Conservation (phyloP, 139 green algal genomes). For the Chlorella sp. region DNA sequence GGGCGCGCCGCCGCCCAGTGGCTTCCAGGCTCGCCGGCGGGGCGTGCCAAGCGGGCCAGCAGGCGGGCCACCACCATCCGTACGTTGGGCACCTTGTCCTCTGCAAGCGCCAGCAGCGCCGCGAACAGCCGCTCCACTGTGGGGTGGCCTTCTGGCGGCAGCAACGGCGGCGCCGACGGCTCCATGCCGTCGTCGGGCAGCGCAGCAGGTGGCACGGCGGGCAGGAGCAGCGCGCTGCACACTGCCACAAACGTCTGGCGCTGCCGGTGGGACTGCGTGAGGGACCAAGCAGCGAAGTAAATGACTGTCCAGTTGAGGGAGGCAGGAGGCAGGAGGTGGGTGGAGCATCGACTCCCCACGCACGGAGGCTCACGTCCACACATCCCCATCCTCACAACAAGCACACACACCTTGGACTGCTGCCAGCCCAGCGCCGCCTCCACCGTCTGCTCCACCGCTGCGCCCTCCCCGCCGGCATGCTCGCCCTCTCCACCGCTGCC, state of each 20-base stretch:
- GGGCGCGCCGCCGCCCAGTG: no score
- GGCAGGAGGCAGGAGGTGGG: slow-evolving; percentile 28
- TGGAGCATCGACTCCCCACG: slow-evolving; percentile 22
- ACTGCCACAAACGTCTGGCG: slow-evolving; percentile 48
- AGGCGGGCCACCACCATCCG: slow-evolving; percentile 37
- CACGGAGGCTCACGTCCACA: not conserved
- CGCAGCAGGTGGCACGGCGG: not conserved
- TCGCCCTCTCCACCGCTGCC: not conserved
- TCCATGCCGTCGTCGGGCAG: not conserved
- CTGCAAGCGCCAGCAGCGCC: slow-evolving; percentile 29
- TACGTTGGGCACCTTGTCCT: slow-evolving; percentile 47
- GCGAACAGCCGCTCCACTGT: slow-evolving; percentile 30
- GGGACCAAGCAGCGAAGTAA: slow-evolving; percentile 33
- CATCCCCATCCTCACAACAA: not conserved
- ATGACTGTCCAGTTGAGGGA: slow-evolving; percentile 10
- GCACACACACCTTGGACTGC: not conserved
- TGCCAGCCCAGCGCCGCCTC: not conserved
- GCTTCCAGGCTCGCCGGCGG: slow-evolving; percentile 4
- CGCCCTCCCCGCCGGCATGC: not conserved
- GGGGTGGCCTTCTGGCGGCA: not conserved
- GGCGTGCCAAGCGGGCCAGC: not conserved
- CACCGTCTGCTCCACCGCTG: not conserved
- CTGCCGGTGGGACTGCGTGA: slow-evolving; percentile 12
- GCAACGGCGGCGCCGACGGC: slow-evolving; percentile 11
- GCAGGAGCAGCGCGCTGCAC: slow-evolving; percentile 28